Evolutionary conservation across 371 early-diverging fungal genomes (phyloP), one percentile per base, ranked within the genome.

Genomic region (Saksenaea oblongispora): DNA sequence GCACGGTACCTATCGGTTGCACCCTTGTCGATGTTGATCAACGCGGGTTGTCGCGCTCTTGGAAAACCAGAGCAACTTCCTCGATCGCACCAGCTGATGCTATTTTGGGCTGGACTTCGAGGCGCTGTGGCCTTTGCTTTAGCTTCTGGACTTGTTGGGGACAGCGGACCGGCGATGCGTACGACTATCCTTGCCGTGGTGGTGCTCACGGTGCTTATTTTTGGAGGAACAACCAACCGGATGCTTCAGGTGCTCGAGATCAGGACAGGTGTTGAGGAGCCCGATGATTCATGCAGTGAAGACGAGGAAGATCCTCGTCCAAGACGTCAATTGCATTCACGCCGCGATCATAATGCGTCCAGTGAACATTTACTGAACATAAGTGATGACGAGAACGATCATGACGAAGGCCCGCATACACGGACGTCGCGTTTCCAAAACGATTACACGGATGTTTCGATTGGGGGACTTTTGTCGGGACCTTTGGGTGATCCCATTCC

Each of bases 91-190:
- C 96, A 95, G 66, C 79, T 92, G 24, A 95, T 98, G 94, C 72
- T 98, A 7, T 95, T 95, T 76, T 96, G 95, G 94, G 90, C 96
- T 11, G 97, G 96, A 1, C 80, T 98, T 13, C 91, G 98, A 34
- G 98, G 98, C 2, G 97, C 98, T 17, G 94, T 98, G 14, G 94
- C 97, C 0, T 96, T 96, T 82, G 98, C 97, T 0, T 79, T 98
- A 39, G 89, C 95, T 3, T 93, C 92, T 58, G 91, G 91, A 62
- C 78, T 96, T 8, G 81, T 84, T 1, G 93, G 91, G 15, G 76
- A 83, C 9, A 82, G 82, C 62, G 86, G 87, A 34, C 73, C 85
- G 8, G 87, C 88, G 18, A 86, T 94, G 76, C 89, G 92, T 17
- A 92, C 95, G 0, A 96, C 95, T 0, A 94, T 95, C 24, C 75